Percentiles rank a stretch among this genome's conserved stretches.
Evolutionary conservation across 257 asterid genomes (phyloP).

Genomic region (Mentha longifolia): DNA sequence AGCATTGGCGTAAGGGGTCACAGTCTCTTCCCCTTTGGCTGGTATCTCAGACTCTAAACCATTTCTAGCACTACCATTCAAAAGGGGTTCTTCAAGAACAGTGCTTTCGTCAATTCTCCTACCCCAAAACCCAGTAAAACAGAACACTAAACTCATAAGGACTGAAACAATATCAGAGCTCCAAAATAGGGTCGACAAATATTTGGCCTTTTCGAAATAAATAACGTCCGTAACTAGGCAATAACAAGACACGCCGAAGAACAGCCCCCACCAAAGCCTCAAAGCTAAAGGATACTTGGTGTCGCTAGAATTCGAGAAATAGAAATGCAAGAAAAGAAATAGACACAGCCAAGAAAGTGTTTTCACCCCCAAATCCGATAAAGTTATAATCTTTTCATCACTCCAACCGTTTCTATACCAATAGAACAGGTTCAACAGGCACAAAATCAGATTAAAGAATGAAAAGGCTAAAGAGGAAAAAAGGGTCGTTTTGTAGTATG

Average conservation of each 20-base stretch:
- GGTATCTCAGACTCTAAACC: conserved; percentile 40
- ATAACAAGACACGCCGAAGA: conserved; percentile 62
- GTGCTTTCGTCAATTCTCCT: conserved; percentile 38
- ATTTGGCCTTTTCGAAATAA: conserved; percentile 47
- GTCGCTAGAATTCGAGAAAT: conserved; percentile 42
- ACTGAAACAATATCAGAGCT: conserved; percentile 60
- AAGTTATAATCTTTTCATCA: conserved; percentile 65
- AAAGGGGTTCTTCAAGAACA: conserved; percentile 64
- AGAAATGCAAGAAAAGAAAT: conserved; percentile 53
- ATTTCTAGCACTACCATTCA: conserved; percentile 49
- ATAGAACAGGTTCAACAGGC: conserved; percentile 57
- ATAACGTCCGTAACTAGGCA: conserved; percentile 65
- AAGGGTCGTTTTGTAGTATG: conserved; percentile 45
- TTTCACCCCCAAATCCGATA: conserved; percentile 58
- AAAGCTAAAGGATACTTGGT: conserved; percentile 60
- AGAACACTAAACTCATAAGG: conserved; percentile 54
- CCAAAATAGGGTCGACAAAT: conserved; percentile 57
- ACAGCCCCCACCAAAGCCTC: conserved; percentile 78
- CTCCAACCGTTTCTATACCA: conserved; percentile 83
- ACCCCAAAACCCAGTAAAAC: conserved; percentile 55
- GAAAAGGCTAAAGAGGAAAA: conserved; percentile 53
- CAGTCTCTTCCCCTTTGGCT: conserved; percentile 63
- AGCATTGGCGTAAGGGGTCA: conserved; percentile 79
- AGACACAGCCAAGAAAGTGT: conserved; percentile 69
- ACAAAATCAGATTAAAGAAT: conserved; percentile 52